Evolutionary conservation across 2,329 filamentous ascomycete genomes (phyloP), one percentile per base, ranked within the genome.

Genomic region (Scedosporium minutisporum): DNA sequence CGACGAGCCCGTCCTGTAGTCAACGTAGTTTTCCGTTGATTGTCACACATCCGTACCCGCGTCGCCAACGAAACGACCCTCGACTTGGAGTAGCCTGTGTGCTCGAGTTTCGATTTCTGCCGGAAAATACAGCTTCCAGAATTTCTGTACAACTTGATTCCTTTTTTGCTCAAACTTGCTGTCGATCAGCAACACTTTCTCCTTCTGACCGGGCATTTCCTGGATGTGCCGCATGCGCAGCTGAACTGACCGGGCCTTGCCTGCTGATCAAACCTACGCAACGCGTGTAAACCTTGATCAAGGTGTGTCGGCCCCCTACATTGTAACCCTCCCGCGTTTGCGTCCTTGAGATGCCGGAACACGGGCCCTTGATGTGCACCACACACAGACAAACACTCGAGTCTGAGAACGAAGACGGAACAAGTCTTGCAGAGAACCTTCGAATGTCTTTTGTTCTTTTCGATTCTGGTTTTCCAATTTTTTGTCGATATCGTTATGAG

Each of bases 251-350:
- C 59, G 25, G 44, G 59, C 44, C 18, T 61, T 46, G 48, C 33
- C 18, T 29, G 59, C 21, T 33, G 59, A 61, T 61, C 42, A 61
- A 61, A 61, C 59, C 44, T 14, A 44, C 44, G 29, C 44, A 53
- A 62, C 18, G 53, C 25, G 53, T 27, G 10, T 42, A 23, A 41
- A 23, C 23, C 48, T 33, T 53, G 48, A 53, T 62, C 44, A n/a
- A 53, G 60, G 60, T 62, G 57, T 57, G 60, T 62, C 44, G 44
- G 42, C 44, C 44, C 44, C 44, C 44, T 61, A 33, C 18, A 16
- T 61, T 18, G 51, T 29, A 18, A 12, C n/a, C 27, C 23, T 21
- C 16, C 58, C 23, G 38, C 42, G 16, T 44, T 38, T 38, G 33
- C 33, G 3, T 42, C 38, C 58, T 29, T 16, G 21, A 14, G 9